A percentile compares a stretch with the other conserved stretches of the same genome.
Conservation (phyloP, 768 basidiomycete species). For the Boletellus ananiceps region DNA sequence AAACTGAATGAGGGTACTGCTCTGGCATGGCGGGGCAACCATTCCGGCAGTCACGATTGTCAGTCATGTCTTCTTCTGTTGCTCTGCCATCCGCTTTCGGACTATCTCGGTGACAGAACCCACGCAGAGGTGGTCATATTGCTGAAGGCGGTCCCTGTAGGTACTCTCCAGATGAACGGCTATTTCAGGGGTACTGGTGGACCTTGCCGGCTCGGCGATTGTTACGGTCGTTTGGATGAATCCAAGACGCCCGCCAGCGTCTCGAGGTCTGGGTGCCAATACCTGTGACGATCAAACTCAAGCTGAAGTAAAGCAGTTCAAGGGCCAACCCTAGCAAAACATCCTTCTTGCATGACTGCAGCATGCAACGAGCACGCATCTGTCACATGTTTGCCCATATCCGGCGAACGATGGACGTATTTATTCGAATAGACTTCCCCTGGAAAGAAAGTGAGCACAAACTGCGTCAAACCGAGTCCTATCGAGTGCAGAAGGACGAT, state of each 20-base stretch:
- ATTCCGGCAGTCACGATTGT: slow-evolving; percentile 8
- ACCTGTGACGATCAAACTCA: slow-evolving; percentile 16
- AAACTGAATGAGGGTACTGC: slow-evolving; percentile 2
- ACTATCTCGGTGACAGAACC: slow-evolving; percentile 29
- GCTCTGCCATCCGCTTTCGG: slow-evolving; percentile 31
- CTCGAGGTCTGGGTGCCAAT: slow-evolving; percentile 23
- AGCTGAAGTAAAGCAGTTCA: slow-evolving; percentile 1
- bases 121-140: slow-evolving; percentile 33
- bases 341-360: slow-evolving; percentile 32
- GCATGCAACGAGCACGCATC: slow-evolving; percentile 30
- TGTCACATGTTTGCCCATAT: slow-evolving; percentile 20
- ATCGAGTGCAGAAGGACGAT: slow-evolving; percentile 27
- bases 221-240: slow-evolving; percentile 17
- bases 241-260: slow-evolving; percentile 25
- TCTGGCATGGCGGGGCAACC: slow-evolving; percentile 5
- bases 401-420: slow-evolving; percentile 28
- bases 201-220: slow-evolving; percentile 20
- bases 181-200: slow-evolving; percentile 16
- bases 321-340: slow-evolving; percentile 23
- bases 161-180: slow-evolving; percentile 25
- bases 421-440: slow-evolving; percentile 23
- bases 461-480: slow-evolving; percentile 25
- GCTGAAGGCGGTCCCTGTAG: slow-evolving; percentile 28
- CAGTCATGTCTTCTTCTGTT: slow-evolving; percentile 26
- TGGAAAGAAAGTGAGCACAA: slow-evolving; percentile 27